Evolutionary conservation across 345 rosid species (phyloP).

Genomic region (Pelargonium nanum): DNA sequence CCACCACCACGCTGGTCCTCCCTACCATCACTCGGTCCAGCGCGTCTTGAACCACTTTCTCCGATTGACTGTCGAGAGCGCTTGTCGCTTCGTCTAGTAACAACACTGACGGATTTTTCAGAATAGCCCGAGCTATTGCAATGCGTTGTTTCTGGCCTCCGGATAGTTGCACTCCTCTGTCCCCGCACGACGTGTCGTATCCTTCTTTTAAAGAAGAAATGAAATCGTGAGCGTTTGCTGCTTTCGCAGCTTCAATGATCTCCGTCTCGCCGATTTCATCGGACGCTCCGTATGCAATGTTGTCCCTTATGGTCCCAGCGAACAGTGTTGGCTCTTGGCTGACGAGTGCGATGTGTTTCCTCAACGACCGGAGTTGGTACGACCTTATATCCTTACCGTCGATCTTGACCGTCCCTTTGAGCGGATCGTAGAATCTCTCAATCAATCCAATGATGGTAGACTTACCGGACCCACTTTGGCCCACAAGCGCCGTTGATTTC

Average conservation of each 20-base stretch:
- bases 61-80: slow-evolving; percentile 56
- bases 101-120: slow-evolving; percentile 41
- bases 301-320: slow-evolving; percentile 49
- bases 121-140: slow-evolving; percentile 53
- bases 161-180: slow-evolving; percentile 51
- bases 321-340: slow-evolving; percentile 71
- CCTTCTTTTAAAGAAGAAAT: slow-evolving; percentile 40
- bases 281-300: slow-evolving; percentile 43
- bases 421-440: slow-evolving; percentile 59
- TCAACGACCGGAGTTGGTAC: slow-evolving; percentile 40
- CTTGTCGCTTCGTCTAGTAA: slow-evolving; percentile 65
- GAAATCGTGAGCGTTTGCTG: slow-evolving; percentile 67
- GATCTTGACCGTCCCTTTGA: slow-evolving; percentile 35
- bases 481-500: slow-evolving; percentile 65
- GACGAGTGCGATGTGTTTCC: slow-evolving; percentile 60
- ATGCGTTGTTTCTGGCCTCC: slow-evolving; percentile 71
- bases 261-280: slow-evolving; percentile 30
- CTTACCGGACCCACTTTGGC: slow-evolving; percentile 76
- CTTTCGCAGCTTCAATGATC: slow-evolving; percentile 41
- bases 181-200: slow-evolving; percentile 53
- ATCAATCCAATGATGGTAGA: slow-evolving; percentile 60
- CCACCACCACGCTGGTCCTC: slow-evolving; percentile 63
- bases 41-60: slow-evolving; percentile 58
- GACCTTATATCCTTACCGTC: slow-evolving; percentile 45
- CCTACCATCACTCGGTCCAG: slow-evolving; percentile 57